Base-by-base conservation (phyloP, 2,329 filamentous ascomycete genomes). In the Mariannaea sp. region DNA sequence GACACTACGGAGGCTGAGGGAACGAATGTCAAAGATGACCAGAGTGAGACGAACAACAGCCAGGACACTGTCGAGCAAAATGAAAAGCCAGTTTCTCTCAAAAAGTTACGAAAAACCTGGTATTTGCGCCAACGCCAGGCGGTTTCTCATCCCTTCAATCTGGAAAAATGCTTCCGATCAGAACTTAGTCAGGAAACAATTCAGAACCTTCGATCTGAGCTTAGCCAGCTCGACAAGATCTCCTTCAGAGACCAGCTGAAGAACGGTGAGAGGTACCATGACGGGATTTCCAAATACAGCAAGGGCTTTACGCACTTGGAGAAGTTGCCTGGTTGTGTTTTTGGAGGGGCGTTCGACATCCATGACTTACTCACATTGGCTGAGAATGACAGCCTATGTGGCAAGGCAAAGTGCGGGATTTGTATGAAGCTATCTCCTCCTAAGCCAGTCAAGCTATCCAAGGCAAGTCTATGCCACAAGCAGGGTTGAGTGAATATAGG, bases 101-200 rank as follows among this genome's bases (percentile, higher is more conserved):
- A 24, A 5, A 19, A 8, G 2, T n/a, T 46, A 14, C 27, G 22
- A 16, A 2, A 29, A 3, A 5, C 20, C 7, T 33, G 40, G 13
- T 33, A 43, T 13, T 41, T 40, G 19, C 49, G 58, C 0, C n/a
- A 64, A 0, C 54, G 65, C 0, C 67, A 70, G 30, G 49, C 57
- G 0, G 46, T 62, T 0, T 72, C 70, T 0, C 71, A 73, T 17
- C 32, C 60, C 0, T 70, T 70, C 41, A 62, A 58, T 9, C 51
- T 72, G 0, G 70, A 73, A 12, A 56, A n/a, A 1, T 44, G 67
- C n/a, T 47, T 71, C 8, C 55, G 56, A 36, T 7, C 41, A 5
- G 5, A 9, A 0, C 8, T 56, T 4, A 10, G 29, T 32, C 2
- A 10, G 42, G 0, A 10, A 22, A 0, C n/a, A 29, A 40, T 68